A percentile compares a stretch with the other conserved stretches of the same genome.
These are phyloP conservation scores for Drechmeria coniospora DNA, from an alignment of 2,329 filamentous ascomycete genomes.

Conservation along the genomic window DNA sequence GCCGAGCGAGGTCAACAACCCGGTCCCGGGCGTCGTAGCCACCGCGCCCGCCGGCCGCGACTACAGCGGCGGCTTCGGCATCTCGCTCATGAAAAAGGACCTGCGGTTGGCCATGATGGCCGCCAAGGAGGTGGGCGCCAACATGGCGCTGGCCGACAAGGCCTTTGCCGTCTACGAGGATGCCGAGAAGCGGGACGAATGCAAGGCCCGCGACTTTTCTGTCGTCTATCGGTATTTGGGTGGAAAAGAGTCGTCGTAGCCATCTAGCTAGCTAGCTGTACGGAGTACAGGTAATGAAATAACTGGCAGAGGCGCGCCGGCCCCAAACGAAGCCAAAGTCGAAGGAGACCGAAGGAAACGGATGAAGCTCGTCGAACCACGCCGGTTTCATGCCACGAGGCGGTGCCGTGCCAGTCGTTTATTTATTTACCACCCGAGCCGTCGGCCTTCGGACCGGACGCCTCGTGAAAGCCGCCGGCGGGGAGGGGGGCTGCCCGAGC, in stretches of 20 bases:
- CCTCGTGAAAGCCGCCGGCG: no score
- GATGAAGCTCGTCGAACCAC: no score
- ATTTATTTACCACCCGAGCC: no score
- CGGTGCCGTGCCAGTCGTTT: no score
- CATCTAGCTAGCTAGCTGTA: background rate
- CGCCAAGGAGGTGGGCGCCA: slow-evolving; percentile 50
- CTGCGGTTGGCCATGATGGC: slow-evolving; percentile 57
- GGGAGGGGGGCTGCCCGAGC: no score
- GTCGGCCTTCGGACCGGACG: no score
- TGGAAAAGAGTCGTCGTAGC: slow-evolving; percentile 25
- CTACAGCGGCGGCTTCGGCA: slow-evolving; percentile 64
- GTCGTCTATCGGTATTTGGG: slow-evolving; percentile 63
- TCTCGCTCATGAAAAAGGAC: slow-evolving; percentile 70
- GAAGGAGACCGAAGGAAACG: no score
- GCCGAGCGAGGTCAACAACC: slow-evolving; percentile 93
- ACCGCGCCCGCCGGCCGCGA: slow-evolving; percentile 60
- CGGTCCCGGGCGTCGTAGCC: slow-evolving; percentile 70
- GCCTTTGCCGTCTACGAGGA: slow-evolving; percentile 53
- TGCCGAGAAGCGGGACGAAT: slow-evolving; percentile 44
- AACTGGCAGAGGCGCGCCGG: no score
- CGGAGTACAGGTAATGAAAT: slow-evolving; percentile 1
- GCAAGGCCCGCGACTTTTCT: slow-evolving; percentile 62
- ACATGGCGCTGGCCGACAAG: slow-evolving; percentile 45
- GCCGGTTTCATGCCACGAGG: no score
- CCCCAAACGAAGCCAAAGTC: no score